phyloP scores from a whole-genome alignment of 2,329 filamentous ascomycete genomes.

The Pezicula radicicola region DNA sequence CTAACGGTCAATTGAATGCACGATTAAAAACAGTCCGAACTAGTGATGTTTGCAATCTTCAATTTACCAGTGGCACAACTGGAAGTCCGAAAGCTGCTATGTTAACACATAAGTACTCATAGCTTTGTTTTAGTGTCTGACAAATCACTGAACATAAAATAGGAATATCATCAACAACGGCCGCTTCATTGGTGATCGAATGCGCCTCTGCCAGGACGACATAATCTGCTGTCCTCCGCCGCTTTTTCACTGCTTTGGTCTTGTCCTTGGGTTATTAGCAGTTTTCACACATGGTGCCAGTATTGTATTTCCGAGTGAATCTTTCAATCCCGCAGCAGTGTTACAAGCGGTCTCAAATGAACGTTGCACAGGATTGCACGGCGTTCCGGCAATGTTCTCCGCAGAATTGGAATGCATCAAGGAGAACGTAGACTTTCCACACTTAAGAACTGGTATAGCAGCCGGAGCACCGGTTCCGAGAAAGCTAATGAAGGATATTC shows the following conservation, averaged over 20 bases:
- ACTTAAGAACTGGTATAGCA: constrained; percentile 63
- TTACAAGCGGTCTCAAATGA: constrained; percentile 52
- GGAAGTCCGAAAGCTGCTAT: constrained; percentile 72
- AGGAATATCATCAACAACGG: constrained; percentile 62
- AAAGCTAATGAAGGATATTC: constrained; percentile 59
- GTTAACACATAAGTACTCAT: too few relatives aligned
- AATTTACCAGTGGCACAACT: constrained; percentile 72
- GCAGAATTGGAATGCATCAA: constrained; percentile 23
- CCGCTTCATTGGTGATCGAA: constrained; percentile 61
- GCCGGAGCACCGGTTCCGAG: constrained; percentile 62
- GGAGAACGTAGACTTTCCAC: constrained; percentile 37
- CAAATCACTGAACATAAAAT: too few relatives aligned
- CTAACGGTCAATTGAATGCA: too few relatives aligned
- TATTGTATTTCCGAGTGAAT: constrained; percentile 66
- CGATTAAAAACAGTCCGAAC: too few relatives aligned
- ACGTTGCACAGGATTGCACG: constrained; percentile 48
- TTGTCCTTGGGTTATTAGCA: constrained; percentile 67
- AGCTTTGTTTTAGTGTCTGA: too few relatives aligned
- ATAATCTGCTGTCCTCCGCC: constrained; percentile 63
- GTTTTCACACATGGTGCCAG: constrained; percentile 59
- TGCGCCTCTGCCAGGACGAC: constrained; percentile 57
- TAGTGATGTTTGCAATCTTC: constrained; percentile 69
- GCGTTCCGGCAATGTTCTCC: constrained; percentile 65
- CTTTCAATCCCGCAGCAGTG: constrained; percentile 57
- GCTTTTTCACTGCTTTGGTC: constrained; percentile 69